phyloP scores from a whole-genome alignment of 1,284 basidiomycete species.

The Cutaneotrichosporon daszewskae region DNA sequence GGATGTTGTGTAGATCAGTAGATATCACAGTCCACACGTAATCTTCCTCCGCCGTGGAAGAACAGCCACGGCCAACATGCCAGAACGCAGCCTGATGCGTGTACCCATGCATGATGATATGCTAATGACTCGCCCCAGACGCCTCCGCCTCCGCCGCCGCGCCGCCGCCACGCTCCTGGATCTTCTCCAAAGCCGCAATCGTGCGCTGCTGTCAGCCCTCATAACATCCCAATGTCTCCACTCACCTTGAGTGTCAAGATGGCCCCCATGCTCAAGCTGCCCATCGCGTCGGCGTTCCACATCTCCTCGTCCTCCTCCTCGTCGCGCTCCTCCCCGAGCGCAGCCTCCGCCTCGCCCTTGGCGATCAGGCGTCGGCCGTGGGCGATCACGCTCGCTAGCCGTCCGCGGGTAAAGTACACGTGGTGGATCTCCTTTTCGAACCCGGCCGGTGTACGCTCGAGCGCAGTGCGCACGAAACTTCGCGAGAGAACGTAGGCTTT shows the following conservation, averaged over 20 bases:
- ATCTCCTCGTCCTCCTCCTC: constrained; percentile 47
- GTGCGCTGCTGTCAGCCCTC: too few species aligned
- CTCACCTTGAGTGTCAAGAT: constrained; percentile 65
- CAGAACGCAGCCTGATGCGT: too few species aligned
- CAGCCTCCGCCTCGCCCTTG: constrained; percentile 44
- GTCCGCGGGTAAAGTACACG: constrained; percentile 64
- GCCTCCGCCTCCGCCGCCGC: too few species aligned
- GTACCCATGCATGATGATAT: too few species aligned
- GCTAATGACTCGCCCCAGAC: too few species aligned
- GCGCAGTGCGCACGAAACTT: constrained; percentile 76
- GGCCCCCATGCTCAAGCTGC: constrained; percentile 69
- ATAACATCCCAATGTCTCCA: not conserved
- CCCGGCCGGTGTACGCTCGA: constrained; percentile 67
- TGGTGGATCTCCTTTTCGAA: constrained; percentile 68
- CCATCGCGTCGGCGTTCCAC: constrained; percentile 57
- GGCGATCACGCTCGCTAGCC: constrained; percentile 62
- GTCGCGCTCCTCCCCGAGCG: too few species aligned
- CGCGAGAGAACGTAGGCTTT: constrained; percentile 87
- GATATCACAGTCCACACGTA: too few species aligned
- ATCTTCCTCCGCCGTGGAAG: too few species aligned
- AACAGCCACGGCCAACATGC: too few species aligned
- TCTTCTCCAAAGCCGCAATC: constrained; percentile 25
- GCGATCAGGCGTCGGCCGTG: constrained; percentile 62
- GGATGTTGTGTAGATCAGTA: too few species aligned
- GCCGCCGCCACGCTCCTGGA: constrained; percentile 6